Evolutionary conservation across 1,284 basidiomycete species (phyloP), one percentile per base, ranked within the genome.

Genomic region (Thelephora terrestris): DNA sequence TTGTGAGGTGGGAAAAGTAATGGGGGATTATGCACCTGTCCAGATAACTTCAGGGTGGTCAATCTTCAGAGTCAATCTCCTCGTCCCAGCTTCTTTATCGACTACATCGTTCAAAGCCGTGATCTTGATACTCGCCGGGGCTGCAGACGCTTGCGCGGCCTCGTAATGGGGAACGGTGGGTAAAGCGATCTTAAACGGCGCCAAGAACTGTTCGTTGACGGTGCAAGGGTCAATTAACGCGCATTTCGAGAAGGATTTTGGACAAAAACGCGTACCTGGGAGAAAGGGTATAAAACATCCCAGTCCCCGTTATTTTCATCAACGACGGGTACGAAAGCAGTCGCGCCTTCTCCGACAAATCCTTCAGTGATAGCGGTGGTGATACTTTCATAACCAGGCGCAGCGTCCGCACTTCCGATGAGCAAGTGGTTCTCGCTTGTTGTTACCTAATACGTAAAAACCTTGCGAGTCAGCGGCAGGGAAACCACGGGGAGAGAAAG

Each of bases 271-370:
- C 78, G 43, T 55, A 86, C 85, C 46, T 78, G 68, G 4, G 86
- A 89, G 62, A 92, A 87, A 2, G 93, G 91, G 65, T 93, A 95
- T 25, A 97, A 63, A 1, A 81, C 71, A 65, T 93, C 89, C 91
- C 91, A 94, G 55, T 91, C 89, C 16, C 73, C 67, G 52, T 85
- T 86, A 59, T 80, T 74, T 43, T 79, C 75, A 54, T 83, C 68
- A 79, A 87, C 81, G 4, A 70, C 61, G 7, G 80, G 69, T 1
- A 68, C 56, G n/a, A 64, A 71, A 6, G 71, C 71, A 32, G 70
- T 67, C 14, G 59, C 56, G 17, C 66, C 67, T 2, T 66, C 58
- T 2, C 67, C 64, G 10, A 77, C 76, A 58, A 95, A 85, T 29
- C 76, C 67, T 5, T 63, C 55, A 1, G 80, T 76, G 5, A 96